These are phyloP conservation scores for Hymenoscyphus infarciens DNA, from an alignment of 2,329 filamentous ascomycete species.

Conservation along the genomic window DNA sequence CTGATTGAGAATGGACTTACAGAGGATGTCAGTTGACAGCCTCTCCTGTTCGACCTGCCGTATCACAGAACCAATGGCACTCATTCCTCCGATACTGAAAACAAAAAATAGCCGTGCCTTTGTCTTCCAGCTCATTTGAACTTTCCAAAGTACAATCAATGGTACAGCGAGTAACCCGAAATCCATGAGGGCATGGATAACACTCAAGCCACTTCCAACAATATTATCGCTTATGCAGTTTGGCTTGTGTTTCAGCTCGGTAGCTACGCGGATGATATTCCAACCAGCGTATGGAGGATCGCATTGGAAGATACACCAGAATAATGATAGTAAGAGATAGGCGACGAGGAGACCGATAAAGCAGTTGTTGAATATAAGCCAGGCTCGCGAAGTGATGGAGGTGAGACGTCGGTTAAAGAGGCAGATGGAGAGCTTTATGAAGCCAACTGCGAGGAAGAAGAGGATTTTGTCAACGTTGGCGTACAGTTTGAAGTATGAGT, in stretches of 20 bases:
- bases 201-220: not conserved
- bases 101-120: not conserved
- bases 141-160: not conserved
- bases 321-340: not conserved
- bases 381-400: not conserved
- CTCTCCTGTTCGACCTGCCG: not conserved
- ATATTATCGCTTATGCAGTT: not conserved
- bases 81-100: constrained; percentile 1
- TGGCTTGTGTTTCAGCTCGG: not conserved
- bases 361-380: not conserved
- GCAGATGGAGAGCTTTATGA: not conserved
- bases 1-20: not conserved
- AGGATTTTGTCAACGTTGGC: not conserved
- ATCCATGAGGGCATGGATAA: not conserved
- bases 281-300: not conserved
- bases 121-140: constrained; percentile 1
- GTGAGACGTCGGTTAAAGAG: not conserved
- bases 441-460: not conserved
- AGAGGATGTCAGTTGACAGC: not conserved
- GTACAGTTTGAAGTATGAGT: not conserved
- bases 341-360: not conserved
- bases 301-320: not conserved
- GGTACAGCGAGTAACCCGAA: not conserved
- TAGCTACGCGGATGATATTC: constrained; percentile 3
- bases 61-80: not conserved